These are phyloP conservation scores for Torrubiella hemipterigena DNA, from an alignment of 2,329 filamentous ascomycete genomes.

Conservation along the genomic window DNA sequence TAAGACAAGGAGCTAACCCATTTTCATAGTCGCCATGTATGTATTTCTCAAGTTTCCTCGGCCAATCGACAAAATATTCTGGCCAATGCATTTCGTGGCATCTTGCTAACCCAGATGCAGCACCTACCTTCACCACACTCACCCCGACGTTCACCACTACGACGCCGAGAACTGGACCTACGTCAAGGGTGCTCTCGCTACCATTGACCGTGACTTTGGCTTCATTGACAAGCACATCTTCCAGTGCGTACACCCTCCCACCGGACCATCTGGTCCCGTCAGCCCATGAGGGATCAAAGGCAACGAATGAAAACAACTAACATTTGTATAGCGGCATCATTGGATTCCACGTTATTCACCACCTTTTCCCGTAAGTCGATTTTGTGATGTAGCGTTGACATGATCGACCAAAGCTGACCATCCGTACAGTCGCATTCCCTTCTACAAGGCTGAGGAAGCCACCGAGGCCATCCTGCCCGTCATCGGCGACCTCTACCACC, in stretches of 20 bases:
- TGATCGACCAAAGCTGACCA: not conserved
- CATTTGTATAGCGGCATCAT: too few species aligned
- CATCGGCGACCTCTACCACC: constrained; percentile 42
- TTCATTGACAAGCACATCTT: constrained; percentile 54
- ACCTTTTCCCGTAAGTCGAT: constrained; percentile 39
- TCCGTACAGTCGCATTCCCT: constrained; percentile 34
- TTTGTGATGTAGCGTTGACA: not conserved
- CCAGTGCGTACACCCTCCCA: too few species aligned
- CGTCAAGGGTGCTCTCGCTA: constrained; percentile 48
- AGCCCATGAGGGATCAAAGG: too few species aligned
- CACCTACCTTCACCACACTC: constrained; percentile 58
- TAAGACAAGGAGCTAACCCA: constrained; percentile 9
- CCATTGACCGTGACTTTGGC: constrained; percentile 53
- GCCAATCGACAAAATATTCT: too few species aligned
- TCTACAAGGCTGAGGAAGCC: constrained; percentile 49
- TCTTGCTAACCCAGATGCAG: too few species aligned
- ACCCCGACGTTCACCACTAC: constrained; percentile 39
- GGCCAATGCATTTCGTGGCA: too few species aligned
- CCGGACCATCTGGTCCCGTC: too few species aligned
- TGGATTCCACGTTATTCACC: constrained; percentile 55
- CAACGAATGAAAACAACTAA: too few species aligned
- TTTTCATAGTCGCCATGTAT: constrained; percentile 49
- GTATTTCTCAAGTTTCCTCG: too few species aligned
- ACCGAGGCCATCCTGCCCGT: constrained; percentile 42
- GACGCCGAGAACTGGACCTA: constrained; percentile 48